Conservation (phyloP, 2,329 filamentous ascomycete genomes). For the Cladobotryum protrusum region DNA sequence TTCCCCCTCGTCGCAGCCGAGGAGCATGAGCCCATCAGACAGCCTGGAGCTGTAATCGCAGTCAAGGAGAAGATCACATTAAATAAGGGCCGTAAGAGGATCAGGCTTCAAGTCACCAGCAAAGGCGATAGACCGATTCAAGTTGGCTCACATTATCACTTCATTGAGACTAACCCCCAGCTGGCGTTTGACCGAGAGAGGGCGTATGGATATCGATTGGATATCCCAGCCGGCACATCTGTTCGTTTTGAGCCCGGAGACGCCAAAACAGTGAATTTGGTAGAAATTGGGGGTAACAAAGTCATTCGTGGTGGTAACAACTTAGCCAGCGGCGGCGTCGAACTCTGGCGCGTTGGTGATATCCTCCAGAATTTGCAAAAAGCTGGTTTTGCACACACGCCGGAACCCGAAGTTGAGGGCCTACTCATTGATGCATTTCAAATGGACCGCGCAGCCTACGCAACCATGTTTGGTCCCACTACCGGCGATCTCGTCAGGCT, state of each 20-base stretch:
- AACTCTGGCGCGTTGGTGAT: constrained; percentile 54
- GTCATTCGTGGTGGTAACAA: constrained; percentile 80
- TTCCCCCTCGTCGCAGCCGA: constrained; percentile 61
- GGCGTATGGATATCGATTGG: constrained; percentile 78
- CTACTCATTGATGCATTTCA: constrained; percentile 55
- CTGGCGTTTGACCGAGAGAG: constrained; percentile 79
- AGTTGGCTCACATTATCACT: constrained; percentile 93
- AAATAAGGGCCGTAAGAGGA: constrained; percentile 68
- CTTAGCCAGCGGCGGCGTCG: constrained; percentile 67
- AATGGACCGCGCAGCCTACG: constrained; percentile 75
- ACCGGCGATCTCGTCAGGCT: constrained; percentile 79
- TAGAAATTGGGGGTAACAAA: constrained; percentile 77
- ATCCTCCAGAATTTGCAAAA: constrained; percentile 62
- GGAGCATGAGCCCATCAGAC: constrained; percentile 60
- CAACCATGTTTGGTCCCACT: constrained; percentile 87
- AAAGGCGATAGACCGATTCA: constrained; percentile 87
- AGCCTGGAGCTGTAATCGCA: constrained; percentile 74
- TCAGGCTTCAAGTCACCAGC: constrained; percentile 71
- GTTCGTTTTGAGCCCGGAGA: constrained; percentile 93
- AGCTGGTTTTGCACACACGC: constrained; percentile 71
- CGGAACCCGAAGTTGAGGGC: constrained; percentile 53
- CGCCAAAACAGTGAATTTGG: constrained; percentile 79
- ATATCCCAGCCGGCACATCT: constrained; percentile 86
- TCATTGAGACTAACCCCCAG: constrained; percentile 88
- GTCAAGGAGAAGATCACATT: constrained; percentile 62